A percentile compares a stretch with the other conserved stretches of the same genome.
Conservation (phyloP, 805 yeast genomes). For the Barnettozyma salicaria region DNA sequence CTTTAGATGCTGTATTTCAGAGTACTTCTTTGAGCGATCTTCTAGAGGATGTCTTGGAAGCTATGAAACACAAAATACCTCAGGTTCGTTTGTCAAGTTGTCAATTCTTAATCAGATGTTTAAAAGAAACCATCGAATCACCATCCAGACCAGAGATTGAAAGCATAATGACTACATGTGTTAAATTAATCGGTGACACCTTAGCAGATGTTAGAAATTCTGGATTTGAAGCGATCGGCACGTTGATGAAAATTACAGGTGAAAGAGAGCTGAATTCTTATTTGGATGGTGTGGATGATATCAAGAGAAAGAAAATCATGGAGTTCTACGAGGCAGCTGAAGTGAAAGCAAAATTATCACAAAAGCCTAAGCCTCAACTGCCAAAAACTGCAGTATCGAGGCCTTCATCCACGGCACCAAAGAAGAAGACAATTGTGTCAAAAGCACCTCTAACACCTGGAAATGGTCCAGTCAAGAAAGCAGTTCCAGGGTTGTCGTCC, state of each 20-base stretch:
- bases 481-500: slow-evolving; percentile 15
- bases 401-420: slow-evolving; percentile 11
- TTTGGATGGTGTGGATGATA: slow-evolving; percentile 69
- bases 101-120: slow-evolving; percentile 55
- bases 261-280: slow-evolving; percentile 55
- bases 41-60: slow-evolving; percentile 51
- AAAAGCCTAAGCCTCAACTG: too few species aligned
- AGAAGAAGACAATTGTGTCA: slow-evolving; percentile 12
- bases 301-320: slow-evolving; percentile 61
- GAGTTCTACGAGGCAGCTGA: slow-evolving; percentile 50
- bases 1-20: slow-evolving; percentile 58
- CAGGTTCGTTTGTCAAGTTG: slow-evolving; percentile 71
- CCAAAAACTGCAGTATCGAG: slow-evolving; percentile 24
- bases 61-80: slow-evolving; percentile 75
- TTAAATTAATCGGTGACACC: slow-evolving; percentile 71
- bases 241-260: slow-evolving; percentile 77
- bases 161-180: slow-evolving; percentile 45
- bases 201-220: slow-evolving; percentile 78
- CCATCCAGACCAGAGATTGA: slow-evolving; percentile 55
- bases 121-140: slow-evolving; percentile 40
- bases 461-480: slow-evolving; percentile 13
- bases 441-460: slow-evolving; percentile 13
- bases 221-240: slow-evolving; percentile 74
- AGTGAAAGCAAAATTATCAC: slow-evolving; percentile 40
- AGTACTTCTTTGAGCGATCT: slow-evolving; percentile 47